Evolutionary conservation across 2,329 filamentous ascomycete species (phyloP), one percentile per base, ranked within the genome.

Genomic region (Ascochyta koolunga): DNA sequence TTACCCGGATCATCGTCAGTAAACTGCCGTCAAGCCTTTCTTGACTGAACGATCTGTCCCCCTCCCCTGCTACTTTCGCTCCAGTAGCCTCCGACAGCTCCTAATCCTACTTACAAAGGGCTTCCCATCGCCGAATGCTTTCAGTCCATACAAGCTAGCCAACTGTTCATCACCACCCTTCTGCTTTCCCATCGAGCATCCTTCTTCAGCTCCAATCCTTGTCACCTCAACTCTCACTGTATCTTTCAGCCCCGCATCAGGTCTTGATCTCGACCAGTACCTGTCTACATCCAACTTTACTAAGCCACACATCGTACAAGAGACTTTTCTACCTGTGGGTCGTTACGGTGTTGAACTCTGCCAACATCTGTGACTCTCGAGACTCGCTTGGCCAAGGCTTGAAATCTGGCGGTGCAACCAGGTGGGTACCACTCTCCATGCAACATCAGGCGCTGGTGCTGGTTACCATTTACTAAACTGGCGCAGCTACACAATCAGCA

Each of bases 1-100:
- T 75, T 75, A 75, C 68, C 72, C 73, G 71, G 73, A 72, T 72
- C 71, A 61, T 66, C 71, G 57, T 64, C 62, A 66, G 65, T 68
- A 72, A 65, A 72, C 71, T 72, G 66, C 71, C 66, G 65, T 73
- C 68, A 72, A 73, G 69, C 71, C 70, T 72, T 67, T 64, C 51
- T 56, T 59, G 64, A 72, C 67, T 71, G 69, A 73, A 72, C 69
- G 67, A 71, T 73, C 72, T 73, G 63, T 69, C 60, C 67, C 61
- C 64, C 66, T 68, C 63, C 62, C 70, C 36, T 71, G 57, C 59
- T 45, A 35, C 47, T 36, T 41, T 50, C 41, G 45, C 51, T 50
- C 51, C 41, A 54, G 45, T 37, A 40, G 16, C 22, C 40, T 46
- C 65, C 61, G 62, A 62, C 63, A 54, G 70, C 70, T 69, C 64